These are phyloP conservation scores for Phytophthora foliorum DNA, from an alignment of 352 stramenopile species.

Conservation along the genomic window DNA sequence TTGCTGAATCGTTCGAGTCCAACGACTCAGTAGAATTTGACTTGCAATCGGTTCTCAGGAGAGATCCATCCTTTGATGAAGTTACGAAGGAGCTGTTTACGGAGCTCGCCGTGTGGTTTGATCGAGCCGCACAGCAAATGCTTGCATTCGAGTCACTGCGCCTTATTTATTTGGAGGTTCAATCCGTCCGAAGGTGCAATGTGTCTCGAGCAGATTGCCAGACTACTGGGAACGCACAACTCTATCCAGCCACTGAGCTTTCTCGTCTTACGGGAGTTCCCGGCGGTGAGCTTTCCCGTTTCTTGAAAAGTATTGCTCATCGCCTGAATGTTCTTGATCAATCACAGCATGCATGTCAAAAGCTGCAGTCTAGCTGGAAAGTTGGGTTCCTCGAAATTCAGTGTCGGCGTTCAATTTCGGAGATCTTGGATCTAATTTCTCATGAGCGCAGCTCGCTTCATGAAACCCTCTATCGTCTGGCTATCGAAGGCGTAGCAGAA, in stretches of 20 bases:
- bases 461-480: constrained; percentile 47
- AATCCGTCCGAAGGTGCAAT: constrained; percentile 38
- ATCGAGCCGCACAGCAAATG: constrained; percentile 63
- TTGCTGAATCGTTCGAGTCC: constrained; percentile 45
- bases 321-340: constrained; percentile 53
- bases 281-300: constrained; percentile 51
- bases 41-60: constrained; percentile 58
- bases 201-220: background rate
- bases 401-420: constrained; percentile 64
- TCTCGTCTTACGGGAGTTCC: constrained; percentile 45
- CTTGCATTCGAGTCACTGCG: constrained; percentile 65
- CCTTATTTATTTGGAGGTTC: constrained; percentile 57
- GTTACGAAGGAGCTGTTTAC: constrained; percentile 42
- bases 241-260: constrained; percentile 25
- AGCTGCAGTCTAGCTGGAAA: constrained; percentile 75
- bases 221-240: background rate
- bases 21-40: constrained; percentile 46
- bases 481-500: constrained; percentile 43
- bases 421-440: constrained; percentile 70
- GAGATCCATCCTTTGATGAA: constrained; percentile 50
- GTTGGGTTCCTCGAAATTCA: constrained; percentile 83
- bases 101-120: constrained; percentile 56
- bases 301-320: constrained; percentile 49
- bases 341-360: constrained; percentile 70
- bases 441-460: constrained; percentile 58